phyloP scores from a whole-genome alignment of 139 green algal genomes.

The Eudorina sp. region DNA sequence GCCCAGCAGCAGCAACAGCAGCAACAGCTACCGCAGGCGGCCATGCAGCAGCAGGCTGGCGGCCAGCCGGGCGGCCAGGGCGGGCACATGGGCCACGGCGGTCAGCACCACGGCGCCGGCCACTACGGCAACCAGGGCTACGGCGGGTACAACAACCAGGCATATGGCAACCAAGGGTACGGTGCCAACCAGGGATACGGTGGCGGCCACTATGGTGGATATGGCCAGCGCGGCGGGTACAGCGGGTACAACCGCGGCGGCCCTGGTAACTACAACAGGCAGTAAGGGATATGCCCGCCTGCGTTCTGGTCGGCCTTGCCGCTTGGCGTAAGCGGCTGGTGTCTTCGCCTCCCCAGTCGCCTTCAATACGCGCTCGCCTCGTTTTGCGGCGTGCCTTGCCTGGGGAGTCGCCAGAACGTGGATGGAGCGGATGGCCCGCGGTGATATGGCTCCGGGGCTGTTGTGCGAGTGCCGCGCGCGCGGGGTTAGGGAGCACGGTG shows the following conservation, averaged over 20 bases:
- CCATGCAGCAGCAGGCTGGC: constrained; percentile 35
- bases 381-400: too few species aligned
- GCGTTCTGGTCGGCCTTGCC: too few species aligned
- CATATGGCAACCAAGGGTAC: constrained; percentile 9
- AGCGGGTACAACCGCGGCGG: not conserved
- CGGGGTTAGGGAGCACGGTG: too few species aligned
- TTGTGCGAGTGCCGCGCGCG: too few species aligned
- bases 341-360: too few species aligned
- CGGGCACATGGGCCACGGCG: constrained; percentile 6
- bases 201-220: not conserved
- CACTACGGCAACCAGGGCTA: constrained; percentile 31
- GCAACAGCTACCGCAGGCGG: constrained; percentile 24
- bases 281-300: constrained; percentile 4
- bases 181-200: constrained; percentile 13
- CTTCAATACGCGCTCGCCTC: too few species aligned
- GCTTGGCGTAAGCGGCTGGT: too few species aligned
- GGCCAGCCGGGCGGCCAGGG: constrained; percentile 18
- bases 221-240: constrained; percentile 1
- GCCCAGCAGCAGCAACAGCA: constrained; percentile 36
- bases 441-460: too few species aligned
- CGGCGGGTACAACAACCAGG: constrained; percentile 31
- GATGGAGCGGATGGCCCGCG: too few species aligned
- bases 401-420: too few species aligned
- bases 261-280: constrained; percentile 35
- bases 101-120: constrained; percentile 8